phyloP scores from a whole-genome alignment of 768 basidiomycete genomes.

The Tylopilus intermedius region DNA sequence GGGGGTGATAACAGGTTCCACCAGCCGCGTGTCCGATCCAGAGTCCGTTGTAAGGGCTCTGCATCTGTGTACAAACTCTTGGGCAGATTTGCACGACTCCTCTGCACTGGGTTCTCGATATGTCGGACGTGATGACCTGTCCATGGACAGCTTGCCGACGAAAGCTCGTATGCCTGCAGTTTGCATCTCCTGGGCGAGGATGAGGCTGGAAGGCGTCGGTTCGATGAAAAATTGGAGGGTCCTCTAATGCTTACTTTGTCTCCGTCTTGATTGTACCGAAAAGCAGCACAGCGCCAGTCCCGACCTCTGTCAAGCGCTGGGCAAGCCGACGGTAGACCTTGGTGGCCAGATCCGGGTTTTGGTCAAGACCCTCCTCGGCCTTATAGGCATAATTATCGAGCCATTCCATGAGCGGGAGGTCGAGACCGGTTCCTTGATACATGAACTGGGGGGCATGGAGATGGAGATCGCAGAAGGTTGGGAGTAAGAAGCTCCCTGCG shows the following conservation, averaged over 20 bases:
- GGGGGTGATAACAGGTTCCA: conserved; percentile 83
- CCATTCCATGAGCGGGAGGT: conserved; percentile 83
- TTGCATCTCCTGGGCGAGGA: conserved; percentile 74
- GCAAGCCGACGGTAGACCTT: conserved; percentile 67
- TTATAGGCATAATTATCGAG: conserved; percentile 76
- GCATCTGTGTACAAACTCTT: conserved; percentile 54
- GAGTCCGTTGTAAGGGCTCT: conserved; percentile 35
- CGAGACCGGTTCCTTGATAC: conserved; percentile 82
- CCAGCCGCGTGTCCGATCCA: conserved; percentile 44
- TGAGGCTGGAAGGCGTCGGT: conserved; percentile 44
- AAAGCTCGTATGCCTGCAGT: conserved; percentile 68
- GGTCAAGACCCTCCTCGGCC: conserved; percentile 73
- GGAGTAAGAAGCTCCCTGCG: conserved; percentile 61
- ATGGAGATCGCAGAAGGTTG: conserved; percentile 79
- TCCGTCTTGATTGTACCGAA: conserved; percentile 83
- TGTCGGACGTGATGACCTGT: conserved; percentile 63
- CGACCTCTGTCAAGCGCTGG: conserved; percentile 59
- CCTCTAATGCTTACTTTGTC: conserved; percentile 58
- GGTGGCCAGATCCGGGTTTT: conserved; percentile 51
- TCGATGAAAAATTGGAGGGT: not conserved
- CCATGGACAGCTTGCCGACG: conserved; percentile 91
- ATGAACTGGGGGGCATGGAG: conserved; percentile 87
- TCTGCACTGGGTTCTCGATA: conserved; percentile 62
- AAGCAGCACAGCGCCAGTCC: conserved; percentile 71
- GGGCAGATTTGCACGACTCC: conserved; percentile 46